Percentiles rank a stretch among this genome's conserved stretches.
phyloP scores from a whole-genome alignment of 106 monocot species.

The Dioscorea dumetorum region DNA sequence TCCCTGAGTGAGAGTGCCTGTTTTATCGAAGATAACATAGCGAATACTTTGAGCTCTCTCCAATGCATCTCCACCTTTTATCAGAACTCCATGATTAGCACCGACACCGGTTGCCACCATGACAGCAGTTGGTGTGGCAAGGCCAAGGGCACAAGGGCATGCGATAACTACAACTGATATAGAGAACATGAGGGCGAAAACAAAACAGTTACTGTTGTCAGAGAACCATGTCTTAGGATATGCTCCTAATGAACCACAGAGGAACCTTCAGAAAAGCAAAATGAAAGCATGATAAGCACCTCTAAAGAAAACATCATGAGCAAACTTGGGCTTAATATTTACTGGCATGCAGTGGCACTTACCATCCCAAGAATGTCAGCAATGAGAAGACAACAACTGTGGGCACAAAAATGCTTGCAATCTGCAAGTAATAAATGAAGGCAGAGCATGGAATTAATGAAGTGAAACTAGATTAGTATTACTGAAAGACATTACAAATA shows the following conservation, averaged over 20 bases:
- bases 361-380: slow-evolving; percentile 86
- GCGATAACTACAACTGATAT: slow-evolving; percentile 98
- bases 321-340: not conserved
- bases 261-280: slow-evolving; percentile 44
- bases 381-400: slow-evolving; percentile 61
- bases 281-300: slow-evolving; percentile 4
- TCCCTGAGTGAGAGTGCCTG: slow-evolving; percentile 92
- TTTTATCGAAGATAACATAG: slow-evolving; percentile 90
- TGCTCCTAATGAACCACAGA: slow-evolving; percentile 78
- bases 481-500: too few relatives aligned
- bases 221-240: slow-evolving; percentile 77
- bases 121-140: slow-evolving; percentile 96
- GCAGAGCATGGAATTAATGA: too few relatives aligned
- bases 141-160: slow-evolving; percentile 95
- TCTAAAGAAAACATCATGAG: too few relatives aligned
- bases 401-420: slow-evolving; percentile 93
- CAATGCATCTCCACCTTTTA: slow-evolving; percentile 95
- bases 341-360: slow-evolving; percentile 5
- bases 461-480: too few relatives aligned
- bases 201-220: slow-evolving; percentile 75
- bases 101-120: slow-evolving; percentile 99
- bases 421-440: slow-evolving; percentile 28
- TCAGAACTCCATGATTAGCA: slow-evolving; percentile 75
- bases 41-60: slow-evolving; percentile 81
- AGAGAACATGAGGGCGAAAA: slow-evolving; percentile 94